These are phyloP conservation scores for Coniella vitis DNA, from an alignment of 2,329 filamentous ascomycete species.

Conservation along the genomic window DNA sequence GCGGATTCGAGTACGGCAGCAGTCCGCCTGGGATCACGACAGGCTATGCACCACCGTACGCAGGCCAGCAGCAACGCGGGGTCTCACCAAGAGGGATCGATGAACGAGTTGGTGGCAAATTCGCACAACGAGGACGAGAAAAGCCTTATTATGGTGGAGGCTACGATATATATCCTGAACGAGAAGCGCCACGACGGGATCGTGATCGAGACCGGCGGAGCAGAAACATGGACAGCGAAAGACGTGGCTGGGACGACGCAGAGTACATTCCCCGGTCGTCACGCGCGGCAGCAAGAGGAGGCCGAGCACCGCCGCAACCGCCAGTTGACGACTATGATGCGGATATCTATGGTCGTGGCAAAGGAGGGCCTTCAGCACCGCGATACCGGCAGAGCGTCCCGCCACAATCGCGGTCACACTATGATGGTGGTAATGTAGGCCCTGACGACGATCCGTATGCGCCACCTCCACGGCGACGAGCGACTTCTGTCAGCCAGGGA, in stretches of 20 bases:
- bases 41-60: too few relatives aligned
- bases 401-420: slow-evolving; percentile 3
- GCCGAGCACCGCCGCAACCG: background rate
- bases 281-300: background rate
- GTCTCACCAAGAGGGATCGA: background rate
- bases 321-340: slow-evolving; percentile 7
- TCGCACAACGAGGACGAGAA: slow-evolving; percentile 1
- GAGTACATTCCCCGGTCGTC: background rate
- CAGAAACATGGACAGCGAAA: slow-evolving; percentile 8
- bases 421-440: background rate
- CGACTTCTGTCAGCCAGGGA: slow-evolving; percentile 7
- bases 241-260: background rate
- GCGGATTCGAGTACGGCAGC: background rate
- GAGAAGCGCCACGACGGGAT: slow-evolving; percentile 6
- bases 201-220: background rate
- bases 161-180: background rate
- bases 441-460: slow-evolving; percentile 2
- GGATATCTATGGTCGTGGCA: too few relatives aligned
- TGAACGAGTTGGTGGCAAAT: slow-evolving; percentile 8
- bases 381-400: slow-evolving; percentile 14
- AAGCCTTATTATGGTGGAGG: slow-evolving; percentile 10
- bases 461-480: slow-evolving; percentile 6
- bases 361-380: background rate
- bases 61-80: background rate
- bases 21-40: background rate